phyloP scores from a whole-genome alignment of 495 filamentous ascomycete genomes.

The Annulohypoxylon stygium region DNA sequence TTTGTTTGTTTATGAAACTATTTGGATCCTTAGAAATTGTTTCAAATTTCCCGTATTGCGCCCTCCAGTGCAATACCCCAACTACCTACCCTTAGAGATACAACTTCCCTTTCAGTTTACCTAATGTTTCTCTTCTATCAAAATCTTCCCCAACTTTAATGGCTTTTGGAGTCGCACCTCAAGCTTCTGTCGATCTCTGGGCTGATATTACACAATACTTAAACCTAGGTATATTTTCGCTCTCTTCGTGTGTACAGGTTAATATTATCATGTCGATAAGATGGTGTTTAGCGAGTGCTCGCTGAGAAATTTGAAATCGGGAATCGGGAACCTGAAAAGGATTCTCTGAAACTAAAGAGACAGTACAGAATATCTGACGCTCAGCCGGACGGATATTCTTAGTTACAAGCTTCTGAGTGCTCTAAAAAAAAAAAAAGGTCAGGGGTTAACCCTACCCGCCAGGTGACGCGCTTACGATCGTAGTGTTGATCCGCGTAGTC shows the following conservation, averaged over 20 bases:
- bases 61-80: too few species aligned
- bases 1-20: too few species aligned
- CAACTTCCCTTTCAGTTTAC: too few species aligned
- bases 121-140: too few species aligned
- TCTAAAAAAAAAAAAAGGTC: constrained; percentile 6
- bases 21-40: background rate
- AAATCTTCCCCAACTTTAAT: constrained; percentile 15
- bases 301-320: background rate
- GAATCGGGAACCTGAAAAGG: constrained; percentile 6
- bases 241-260: background rate
- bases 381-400: constrained; percentile 31
- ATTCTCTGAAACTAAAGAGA: constrained; percentile 32
- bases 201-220: background rate
- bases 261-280: background rate
- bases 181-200: constrained; percentile 29
- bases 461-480: constrained; percentile 48
- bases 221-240: background rate
- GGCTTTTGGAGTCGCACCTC: constrained; percentile 8
- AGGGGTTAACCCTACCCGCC: constrained; percentile 45
- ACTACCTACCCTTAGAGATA: too few species aligned
- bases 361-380: constrained; percentile 27
- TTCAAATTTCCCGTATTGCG: background rate
- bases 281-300: background rate
- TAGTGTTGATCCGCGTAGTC: constrained; percentile 45
- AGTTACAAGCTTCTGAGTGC: constrained; percentile 15